Conservation (phyloP, 768 basidiomycete genomes). For the Leccinellum rugosiceps region DNA sequence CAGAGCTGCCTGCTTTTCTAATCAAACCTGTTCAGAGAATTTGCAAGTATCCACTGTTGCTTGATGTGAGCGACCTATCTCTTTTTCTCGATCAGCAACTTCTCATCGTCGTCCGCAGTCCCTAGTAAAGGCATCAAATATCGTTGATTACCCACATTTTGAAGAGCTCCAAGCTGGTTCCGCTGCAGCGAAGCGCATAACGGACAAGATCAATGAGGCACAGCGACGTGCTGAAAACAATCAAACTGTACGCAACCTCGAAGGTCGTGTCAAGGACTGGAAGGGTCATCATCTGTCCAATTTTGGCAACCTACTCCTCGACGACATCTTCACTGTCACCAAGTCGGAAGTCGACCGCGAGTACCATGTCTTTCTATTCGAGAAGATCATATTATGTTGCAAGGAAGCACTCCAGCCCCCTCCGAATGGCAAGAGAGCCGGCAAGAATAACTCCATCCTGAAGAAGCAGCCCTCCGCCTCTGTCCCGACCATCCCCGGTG, state of each 20-base stretch:
- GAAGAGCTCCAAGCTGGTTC: constrained; percentile 83
- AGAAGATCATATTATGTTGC: constrained; percentile 98
- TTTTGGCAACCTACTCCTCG: constrained; percentile 91
- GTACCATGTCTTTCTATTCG: constrained; percentile 98
- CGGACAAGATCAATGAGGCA: constrained; percentile 94
- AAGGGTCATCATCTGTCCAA: constrained; percentile 95
- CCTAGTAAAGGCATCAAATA: constrained; percentile 67
- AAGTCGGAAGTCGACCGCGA: constrained; percentile 96
- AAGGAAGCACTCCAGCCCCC: constrained; percentile 75
- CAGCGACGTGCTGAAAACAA: constrained; percentile 89
- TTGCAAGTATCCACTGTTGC: constrained; percentile 95
- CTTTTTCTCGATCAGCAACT: constrained; percentile 7
- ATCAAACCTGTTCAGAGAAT: constrained; percentile 99
- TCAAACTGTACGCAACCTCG: constrained; percentile 83
- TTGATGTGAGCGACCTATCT: constrained; percentile 61
- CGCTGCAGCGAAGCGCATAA: constrained; percentile 86
- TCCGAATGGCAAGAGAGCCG: constrained; percentile 60
- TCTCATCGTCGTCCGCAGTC: constrained; percentile 42
- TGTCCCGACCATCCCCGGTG: constrained; percentile 45
- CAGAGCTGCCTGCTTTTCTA: constrained; percentile 92
- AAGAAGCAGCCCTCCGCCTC: constrained; percentile 70
- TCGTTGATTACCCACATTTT: constrained; percentile 61
- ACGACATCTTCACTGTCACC: constrained; percentile 93
- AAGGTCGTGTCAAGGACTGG: constrained; percentile 93
- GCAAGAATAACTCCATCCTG: constrained; percentile 85